Conservation (phyloP, 1,139 yeast species). For the Protomyces inundatus region DNA sequence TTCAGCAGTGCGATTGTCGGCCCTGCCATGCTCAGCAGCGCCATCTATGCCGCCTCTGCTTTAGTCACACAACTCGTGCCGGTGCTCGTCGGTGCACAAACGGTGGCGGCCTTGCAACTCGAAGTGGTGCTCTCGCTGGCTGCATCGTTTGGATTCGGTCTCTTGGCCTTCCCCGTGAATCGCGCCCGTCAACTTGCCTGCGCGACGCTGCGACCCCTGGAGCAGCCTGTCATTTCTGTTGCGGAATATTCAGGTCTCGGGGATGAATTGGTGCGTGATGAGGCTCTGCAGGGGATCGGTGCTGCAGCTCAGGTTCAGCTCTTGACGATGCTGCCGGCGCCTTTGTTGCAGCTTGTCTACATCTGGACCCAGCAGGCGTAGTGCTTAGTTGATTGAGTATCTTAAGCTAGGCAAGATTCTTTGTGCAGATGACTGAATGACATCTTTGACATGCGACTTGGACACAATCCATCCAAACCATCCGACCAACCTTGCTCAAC, state of each 20-base stretch:
- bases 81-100: background rate
- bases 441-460: too few species aligned
- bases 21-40: background rate
- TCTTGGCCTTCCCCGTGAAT: background rate
- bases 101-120: background rate
- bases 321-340: background rate
- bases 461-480: background rate
- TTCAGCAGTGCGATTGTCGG: background rate
- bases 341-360: background rate
- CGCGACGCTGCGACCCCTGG: slow-evolving; percentile 12
- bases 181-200: slow-evolving; percentile 7
- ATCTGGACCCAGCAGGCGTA: background rate
- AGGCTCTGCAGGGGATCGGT: slow-evolving; percentile 8
- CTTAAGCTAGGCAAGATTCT: too few species aligned
- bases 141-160: background rate
- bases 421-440: background rate
- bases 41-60: background rate
- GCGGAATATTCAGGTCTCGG: background rate
- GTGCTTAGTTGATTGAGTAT: too few species aligned
- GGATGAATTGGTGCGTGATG: slow-evolving; percentile 8
- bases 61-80: background rate
- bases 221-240: slow-evolving; percentile 1
- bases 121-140: background rate
- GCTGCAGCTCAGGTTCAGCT: background rate
- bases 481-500: background rate